Conservation (phyloP, 257 asterid genomes). For the Ophiorrhiza pumila region DNA sequence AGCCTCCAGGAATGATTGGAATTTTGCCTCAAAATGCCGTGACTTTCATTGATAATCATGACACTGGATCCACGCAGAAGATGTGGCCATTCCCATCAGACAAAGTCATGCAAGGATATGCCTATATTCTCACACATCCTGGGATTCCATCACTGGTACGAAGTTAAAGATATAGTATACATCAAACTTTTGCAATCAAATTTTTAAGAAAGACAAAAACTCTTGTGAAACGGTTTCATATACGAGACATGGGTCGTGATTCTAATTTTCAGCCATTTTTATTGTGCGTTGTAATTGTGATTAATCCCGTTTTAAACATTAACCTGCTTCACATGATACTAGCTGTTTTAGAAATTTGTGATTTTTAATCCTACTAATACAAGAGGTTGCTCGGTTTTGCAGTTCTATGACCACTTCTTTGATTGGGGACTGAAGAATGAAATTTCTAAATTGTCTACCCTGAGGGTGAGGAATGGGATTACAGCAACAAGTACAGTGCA, state of each 20-base stretch:
- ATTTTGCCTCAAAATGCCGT: conserved; percentile 60
- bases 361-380: no score
- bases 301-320: no score
- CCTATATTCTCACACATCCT: conserved; percentile 85
- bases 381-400: conserved; percentile 17
- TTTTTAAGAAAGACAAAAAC: background rate
- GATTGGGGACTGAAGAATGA: conserved; percentile 71
- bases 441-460: conserved; percentile 39
- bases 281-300: no score
- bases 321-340: no score
- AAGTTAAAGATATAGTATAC: background rate
- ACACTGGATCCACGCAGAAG: conserved; percentile 70
- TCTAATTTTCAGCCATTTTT: no score
- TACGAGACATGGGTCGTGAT: no score
- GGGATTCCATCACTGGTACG: conserved; percentile 69
- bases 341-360: no score
- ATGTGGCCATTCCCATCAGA: conserved; percentile 76
- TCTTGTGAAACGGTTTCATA: no score
- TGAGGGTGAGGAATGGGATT: conserved; percentile 58
- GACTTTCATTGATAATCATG: conserved; percentile 82
- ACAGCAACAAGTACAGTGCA: conserved; percentile 49
- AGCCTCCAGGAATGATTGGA: conserved; percentile 83
- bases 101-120: conserved; percentile 73
- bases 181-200: background rate
- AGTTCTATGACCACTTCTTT: conserved; percentile 79